Evolutionary conservation across 2,329 filamentous ascomycete genomes (phyloP).

Genomic region (Stachybotrys echinatus): DNA sequence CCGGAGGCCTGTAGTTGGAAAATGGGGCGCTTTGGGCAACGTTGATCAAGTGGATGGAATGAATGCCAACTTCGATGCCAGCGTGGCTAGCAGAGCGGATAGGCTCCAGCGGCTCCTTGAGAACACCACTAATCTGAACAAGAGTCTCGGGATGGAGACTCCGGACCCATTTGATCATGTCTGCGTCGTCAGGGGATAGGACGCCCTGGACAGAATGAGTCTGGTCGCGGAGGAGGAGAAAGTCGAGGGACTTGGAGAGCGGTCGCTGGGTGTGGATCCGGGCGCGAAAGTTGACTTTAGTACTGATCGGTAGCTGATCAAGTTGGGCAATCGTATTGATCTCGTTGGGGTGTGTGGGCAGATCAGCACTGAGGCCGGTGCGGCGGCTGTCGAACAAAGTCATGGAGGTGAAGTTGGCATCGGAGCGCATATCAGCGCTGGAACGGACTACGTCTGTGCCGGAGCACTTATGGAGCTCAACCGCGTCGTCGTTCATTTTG

Average conservation of each 20-base stretch:
- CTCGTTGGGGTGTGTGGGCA: constrained; percentile 32
- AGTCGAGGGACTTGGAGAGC: constrained; percentile 77
- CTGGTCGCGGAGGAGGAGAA: constrained; percentile 82
- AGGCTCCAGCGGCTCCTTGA: constrained; percentile 69
- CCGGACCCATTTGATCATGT: constrained; percentile 85
- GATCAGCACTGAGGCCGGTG: constrained; percentile 29
- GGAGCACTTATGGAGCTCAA: constrained; percentile 18
- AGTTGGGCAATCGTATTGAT: constrained; percentile 32
- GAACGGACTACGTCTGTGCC: constrained; percentile 21
- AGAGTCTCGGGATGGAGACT: constrained; percentile 74
- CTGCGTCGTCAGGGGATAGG: constrained; percentile 48
- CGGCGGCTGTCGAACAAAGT: constrained; percentile 30
- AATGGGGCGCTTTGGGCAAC: constrained; percentile 43
- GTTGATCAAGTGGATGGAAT: constrained; percentile 46
- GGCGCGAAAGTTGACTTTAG: constrained; percentile 36
- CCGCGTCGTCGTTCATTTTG: constrained; percentile 25
- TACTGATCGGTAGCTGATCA: constrained; percentile 29
- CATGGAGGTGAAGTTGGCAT: constrained; percentile 6
- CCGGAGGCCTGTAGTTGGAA: constrained; percentile 58
- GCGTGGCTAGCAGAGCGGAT: constrained; percentile 73
- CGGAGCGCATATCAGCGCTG: constrained; percentile 10
- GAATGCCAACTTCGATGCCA: constrained; percentile 68
- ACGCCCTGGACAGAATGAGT: constrained; percentile 81
- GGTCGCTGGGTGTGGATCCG: constrained; percentile 61
- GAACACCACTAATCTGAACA: constrained; percentile 66